phyloP scores from a whole-genome alignment of 352 stramenopile genomes.

The Pythium biforme region DNA sequence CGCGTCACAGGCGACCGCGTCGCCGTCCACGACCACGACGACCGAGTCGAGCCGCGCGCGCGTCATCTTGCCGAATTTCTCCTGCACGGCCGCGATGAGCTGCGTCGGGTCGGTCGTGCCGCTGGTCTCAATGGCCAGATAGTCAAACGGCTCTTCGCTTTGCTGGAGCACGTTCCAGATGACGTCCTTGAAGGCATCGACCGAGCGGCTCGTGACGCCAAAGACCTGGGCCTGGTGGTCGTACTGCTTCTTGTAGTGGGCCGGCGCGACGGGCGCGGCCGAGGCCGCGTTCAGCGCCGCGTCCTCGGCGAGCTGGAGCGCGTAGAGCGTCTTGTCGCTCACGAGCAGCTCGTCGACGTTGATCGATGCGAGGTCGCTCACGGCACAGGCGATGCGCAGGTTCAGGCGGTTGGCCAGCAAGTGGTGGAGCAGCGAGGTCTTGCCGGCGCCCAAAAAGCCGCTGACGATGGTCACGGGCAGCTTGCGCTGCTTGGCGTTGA shows the following conservation, averaged over 20 bases:
- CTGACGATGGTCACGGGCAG: constrained; percentile 68
- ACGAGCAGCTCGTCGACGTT: constrained; percentile 74
- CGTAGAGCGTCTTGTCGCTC: constrained; percentile 31
- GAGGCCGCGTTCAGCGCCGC: constrained; percentile 32
- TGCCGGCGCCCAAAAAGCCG: constrained; percentile 64
- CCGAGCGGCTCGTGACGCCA: constrained; percentile 30
- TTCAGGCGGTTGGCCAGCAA: constrained; percentile 67
- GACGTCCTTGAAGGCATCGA: constrained; percentile 68
- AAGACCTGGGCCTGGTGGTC: constrained; percentile 34
- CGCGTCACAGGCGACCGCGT: constrained; percentile 55
- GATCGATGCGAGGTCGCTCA: constrained; percentile 66
- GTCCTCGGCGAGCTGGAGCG: constrained; percentile 29
- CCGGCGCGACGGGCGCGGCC: constrained; percentile 22
- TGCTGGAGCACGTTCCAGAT: constrained; percentile 60
- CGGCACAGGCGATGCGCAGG: constrained; percentile 60
- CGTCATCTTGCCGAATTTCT: constrained; percentile 79
- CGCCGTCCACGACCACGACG: constrained; percentile 73
- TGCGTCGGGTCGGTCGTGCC: constrained; percentile 69
- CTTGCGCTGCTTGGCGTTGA: constrained; percentile 44
- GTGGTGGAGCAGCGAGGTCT: constrained; percentile 68
- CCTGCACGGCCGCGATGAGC: constrained; percentile 61
- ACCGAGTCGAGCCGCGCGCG: constrained; percentile 76
- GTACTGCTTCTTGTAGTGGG: constrained; percentile 7
- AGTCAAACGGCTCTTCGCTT: constrained; percentile 58
- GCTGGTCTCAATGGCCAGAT: constrained; percentile 76